These are phyloP conservation scores for Claviceps cyperi DNA, from an alignment of 2,329 filamentous ascomycete species.

Conservation along the genomic window DNA sequence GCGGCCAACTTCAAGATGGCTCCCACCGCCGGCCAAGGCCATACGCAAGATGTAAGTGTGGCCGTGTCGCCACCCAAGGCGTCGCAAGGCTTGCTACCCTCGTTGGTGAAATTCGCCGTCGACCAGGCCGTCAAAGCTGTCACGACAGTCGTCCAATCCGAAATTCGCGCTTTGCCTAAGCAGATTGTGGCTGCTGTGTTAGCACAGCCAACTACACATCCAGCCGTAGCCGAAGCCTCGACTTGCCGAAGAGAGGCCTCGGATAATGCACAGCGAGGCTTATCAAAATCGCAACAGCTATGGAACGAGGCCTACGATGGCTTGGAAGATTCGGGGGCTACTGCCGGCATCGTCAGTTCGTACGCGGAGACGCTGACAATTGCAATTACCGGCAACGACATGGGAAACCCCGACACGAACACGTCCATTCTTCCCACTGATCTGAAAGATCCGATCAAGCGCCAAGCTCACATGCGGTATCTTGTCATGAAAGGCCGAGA, in stretches of 20 bases:
- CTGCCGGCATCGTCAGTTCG: constrained; percentile 5
- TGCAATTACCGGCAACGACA: constrained; percentile 5
- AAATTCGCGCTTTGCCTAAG: constrained; percentile 6
- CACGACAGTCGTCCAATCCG: constrained; percentile 5
- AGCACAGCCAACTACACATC: constrained; percentile 1
- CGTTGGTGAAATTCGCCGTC: constrained; percentile 6
- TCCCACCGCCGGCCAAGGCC: constrained; percentile 1
- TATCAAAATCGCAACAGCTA: constrained; percentile 5
- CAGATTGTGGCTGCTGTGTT: constrained; percentile 4
- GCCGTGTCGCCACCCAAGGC: not conserved
- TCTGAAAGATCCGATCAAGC: constrained; percentile 5
- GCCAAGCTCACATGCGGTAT: constrained; percentile 7
- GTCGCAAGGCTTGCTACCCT: constrained; percentile 3
- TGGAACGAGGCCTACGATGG: constrained; percentile 7
- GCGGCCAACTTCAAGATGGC: not conserved
- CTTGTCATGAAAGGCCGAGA: constrained; percentile 6
- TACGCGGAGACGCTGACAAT: constrained; percentile 4
- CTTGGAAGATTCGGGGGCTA: constrained; percentile 3
- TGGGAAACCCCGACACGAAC: not conserved
- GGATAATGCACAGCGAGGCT: constrained; percentile 1
- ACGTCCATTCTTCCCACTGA: constrained; percentile 2
- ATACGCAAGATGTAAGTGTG: constrained; percentile 3
- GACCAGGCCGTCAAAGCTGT: constrained; percentile 6
- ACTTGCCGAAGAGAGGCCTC: not conserved
- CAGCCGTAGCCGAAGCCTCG: not conserved